These are phyloP conservation scores for Datura wrightii DNA, from an alignment of 257 asterid species.

Conservation along the genomic window DNA sequence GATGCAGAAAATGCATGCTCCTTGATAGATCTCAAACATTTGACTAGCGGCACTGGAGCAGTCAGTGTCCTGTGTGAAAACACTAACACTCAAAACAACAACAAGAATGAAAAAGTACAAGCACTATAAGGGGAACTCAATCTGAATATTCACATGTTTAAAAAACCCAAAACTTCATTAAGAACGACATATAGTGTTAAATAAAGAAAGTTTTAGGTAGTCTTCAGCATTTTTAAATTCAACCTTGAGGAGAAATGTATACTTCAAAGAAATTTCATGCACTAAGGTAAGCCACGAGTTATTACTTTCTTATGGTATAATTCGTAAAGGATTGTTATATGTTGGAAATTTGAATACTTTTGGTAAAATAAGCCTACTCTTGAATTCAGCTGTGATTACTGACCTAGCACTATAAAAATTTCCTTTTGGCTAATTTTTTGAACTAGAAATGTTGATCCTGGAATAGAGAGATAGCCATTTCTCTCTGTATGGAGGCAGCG, in stretches of 20 bases:
- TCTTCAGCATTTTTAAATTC: conserved; percentile 17
- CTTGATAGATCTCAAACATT: conserved; percentile 80
- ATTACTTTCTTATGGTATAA: background rate
- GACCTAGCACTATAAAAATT: background rate
- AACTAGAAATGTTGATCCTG: background rate
- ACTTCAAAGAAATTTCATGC: background rate
- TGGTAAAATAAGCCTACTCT: background rate
- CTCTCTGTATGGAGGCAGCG: background rate
- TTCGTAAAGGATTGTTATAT: background rate
- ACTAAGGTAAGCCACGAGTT: background rate
- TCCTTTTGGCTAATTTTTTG: background rate
- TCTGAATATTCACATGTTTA: background rate
- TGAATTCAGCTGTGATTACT: background rate
- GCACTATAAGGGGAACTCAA: background rate
- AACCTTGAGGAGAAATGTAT: conserved; percentile 6
- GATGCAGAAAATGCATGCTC: conserved; percentile 71
- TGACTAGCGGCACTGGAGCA: conserved; percentile 68
- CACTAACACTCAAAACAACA: conserved; percentile 6
- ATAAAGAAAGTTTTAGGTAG: background rate
- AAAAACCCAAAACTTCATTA: background rate
- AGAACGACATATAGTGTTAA: background rate
- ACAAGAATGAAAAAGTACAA: background rate
- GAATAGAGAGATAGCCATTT: background rate
- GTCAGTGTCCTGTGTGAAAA: conserved; percentile 66
- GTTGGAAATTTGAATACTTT: background rate